Evolutionary conservation across 148 eudicot genomes (phyloP), one percentile per base, ranked within the genome.

Genomic region (Arctostaphylos glauca): DNA sequence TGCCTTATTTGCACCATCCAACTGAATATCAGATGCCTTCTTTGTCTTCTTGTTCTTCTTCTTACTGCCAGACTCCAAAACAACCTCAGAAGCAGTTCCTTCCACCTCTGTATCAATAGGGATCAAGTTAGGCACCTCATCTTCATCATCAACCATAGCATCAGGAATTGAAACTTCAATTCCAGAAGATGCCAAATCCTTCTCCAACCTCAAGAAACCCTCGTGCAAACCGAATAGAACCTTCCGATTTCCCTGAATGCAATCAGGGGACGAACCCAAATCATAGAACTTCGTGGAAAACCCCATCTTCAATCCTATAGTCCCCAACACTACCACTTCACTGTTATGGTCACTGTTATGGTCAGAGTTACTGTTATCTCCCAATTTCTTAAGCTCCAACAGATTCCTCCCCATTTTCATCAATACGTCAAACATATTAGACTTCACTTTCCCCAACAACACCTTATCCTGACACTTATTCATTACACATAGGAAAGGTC

Each of bases 171-270:
- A 71, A 74, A 89, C 64, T 16, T 92, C 90, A 71, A 92, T 49
- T 60, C 95, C 94, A 23, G 94, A 84, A 5, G 81, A 68, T 3
- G 46, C 89, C 84, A 87, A 88, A 72, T 91, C 95, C 90, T 95
- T 94, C 93, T 94, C 98, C 89, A 94, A 86, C 89, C 90, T 92
- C 86, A 86, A 66, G 88, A 96, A 96, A 89, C 88, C 92, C 88
- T 90, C 92, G 58, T 91, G 91, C 72, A 96, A 87, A 64, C 83
- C 82, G 76, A 94, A 91, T 47, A 91, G 74, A 81, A 93, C 91
- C 92, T 93, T 96, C 83, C 98, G 88, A 77, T 96, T 96, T 83
- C 93, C 93, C 89, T 96, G 98, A 86, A 92, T 64, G 76, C 98
- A 96, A 55, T 90, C 94, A 0, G 80, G 79, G 10, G 88, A 78